Conservation (phyloP, 768 basidiomycete genomes). For the Crucibulum laeve region DNA sequence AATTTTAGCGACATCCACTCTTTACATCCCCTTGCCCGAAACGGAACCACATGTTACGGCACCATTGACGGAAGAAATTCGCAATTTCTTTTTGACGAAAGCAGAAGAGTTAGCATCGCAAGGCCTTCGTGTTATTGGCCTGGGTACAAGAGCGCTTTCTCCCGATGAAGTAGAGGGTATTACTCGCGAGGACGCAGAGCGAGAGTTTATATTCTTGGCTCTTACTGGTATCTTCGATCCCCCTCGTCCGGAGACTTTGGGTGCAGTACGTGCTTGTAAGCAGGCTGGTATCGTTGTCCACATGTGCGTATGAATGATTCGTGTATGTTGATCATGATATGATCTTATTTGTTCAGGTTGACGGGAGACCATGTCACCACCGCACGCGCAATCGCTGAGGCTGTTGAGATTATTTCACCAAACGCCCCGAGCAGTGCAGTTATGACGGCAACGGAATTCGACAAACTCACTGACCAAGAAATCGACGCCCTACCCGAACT, state of each 20-base stretch:
- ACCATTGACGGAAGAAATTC: slow-evolving; percentile 23
- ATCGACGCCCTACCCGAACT: slow-evolving; percentile 44
- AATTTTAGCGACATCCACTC: slow-evolving; percentile 42
- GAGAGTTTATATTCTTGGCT: slow-evolving; percentile 2
- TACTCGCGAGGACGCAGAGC: slow-evolving; percentile 2
- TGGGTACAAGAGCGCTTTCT: slow-evolving; percentile 20
- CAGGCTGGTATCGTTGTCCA: slow-evolving; percentile 6
- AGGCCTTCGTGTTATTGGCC: slow-evolving; percentile 35
- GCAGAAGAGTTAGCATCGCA: slow-evolving; percentile 35
- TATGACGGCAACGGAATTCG: slow-evolving; percentile 44
- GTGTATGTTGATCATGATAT: not conserved
- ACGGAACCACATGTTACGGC: slow-evolving; percentile 13
- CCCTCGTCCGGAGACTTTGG: slow-evolving; percentile 5
- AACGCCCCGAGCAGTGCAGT: slow-evolving; percentile 33
- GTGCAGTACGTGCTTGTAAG: slow-evolving; percentile 4
- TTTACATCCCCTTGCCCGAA: slow-evolving; percentile 24
- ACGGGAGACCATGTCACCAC: slow-evolving; percentile 53
- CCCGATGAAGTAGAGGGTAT: slow-evolving; percentile 1
- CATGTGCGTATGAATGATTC: slow-evolving; percentile 23
- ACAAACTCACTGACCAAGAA: slow-evolving; percentile 47
- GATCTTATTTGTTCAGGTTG: slow-evolving; percentile 26
- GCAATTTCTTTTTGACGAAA: slow-evolving; percentile 21
- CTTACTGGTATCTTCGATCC: slow-evolving; percentile 6
- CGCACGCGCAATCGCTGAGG: slow-evolving; percentile 45
- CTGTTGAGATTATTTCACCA: slow-evolving; percentile 40